Evolutionary conservation across 306 rosid genomes (phyloP).

Genomic region (Castanopsis chinensis): DNA sequence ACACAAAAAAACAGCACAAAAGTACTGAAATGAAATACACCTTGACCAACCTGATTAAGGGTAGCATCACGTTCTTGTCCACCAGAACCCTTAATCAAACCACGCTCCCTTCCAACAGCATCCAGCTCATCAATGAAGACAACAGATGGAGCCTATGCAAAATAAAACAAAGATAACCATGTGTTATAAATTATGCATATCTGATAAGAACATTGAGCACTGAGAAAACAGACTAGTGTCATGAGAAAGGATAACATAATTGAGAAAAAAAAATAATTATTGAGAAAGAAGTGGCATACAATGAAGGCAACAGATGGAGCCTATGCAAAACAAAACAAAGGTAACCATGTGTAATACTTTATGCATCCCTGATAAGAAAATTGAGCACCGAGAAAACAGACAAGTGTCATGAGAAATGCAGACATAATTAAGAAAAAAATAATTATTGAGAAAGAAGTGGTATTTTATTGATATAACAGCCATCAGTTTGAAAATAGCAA

Average conservation of each 20-base stretch:
- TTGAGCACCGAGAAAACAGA: conserved; percentile 10
- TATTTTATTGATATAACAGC: background rate
- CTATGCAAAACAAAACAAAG: conserved; percentile 37
- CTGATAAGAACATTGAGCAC: conserved; percentile 9
- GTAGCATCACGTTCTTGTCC: conserved; percentile 99
- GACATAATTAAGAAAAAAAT: background rate
- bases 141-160: conserved; percentile 89
- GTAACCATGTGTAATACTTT: conserved; percentile 5
- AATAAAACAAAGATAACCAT: conserved; percentile 12
- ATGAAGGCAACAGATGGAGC: conserved; percentile 99
- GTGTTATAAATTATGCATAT: conserved; percentile 3
- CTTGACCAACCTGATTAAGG: conserved; percentile 81
- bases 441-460: background rate
- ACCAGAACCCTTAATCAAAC: conserved; percentile 97
- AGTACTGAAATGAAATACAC: conserved; percentile 5
- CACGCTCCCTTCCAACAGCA: conserved; percentile 99
- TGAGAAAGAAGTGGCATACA: conserved; percentile 11
- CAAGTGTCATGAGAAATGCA: conserved; percentile 3
- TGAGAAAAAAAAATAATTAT: background rate
- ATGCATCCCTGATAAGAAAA: conserved; percentile 7
- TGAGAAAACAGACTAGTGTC: conserved; percentile 12
- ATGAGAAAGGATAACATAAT: background rate
- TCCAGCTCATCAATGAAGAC: conserved; percentile 98
- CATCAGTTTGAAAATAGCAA: conserved; percentile 10
- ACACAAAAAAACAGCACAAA: conserved; percentile 5